phyloP scores from a whole-genome alignment of 768 basidiomycete genomes.

The Suillus clintonianus region DNA sequence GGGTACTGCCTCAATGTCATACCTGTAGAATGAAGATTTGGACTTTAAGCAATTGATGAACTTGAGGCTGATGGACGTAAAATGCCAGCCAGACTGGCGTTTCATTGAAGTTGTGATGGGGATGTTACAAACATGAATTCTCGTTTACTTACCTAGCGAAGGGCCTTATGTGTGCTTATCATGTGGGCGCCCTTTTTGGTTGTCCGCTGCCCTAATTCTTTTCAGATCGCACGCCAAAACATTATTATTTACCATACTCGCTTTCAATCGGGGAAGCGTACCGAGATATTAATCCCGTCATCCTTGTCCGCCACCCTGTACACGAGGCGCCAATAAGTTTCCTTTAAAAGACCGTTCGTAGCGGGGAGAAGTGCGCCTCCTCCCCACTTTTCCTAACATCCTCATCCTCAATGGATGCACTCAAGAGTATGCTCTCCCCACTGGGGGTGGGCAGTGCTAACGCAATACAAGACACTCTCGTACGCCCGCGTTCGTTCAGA shows the following conservation, averaged over 20 bases:
- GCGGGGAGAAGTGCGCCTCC: conserved; percentile 33
- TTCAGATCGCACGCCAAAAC: conserved; percentile 21
- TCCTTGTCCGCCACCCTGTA: conserved; percentile 29
- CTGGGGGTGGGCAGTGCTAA: conserved; percentile 59
- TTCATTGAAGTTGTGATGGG: conserved; percentile 1
- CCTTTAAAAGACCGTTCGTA: conserved; percentile 41
- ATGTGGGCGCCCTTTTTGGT: conserved; percentile 19
- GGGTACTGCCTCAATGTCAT: background rate
- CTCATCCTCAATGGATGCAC: conserved; percentile 54
- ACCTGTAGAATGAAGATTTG: background rate
- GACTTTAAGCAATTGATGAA: background rate
- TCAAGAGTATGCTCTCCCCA: conserved; percentile 74
- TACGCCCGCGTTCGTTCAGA: conserved; percentile 34
- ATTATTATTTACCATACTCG: conserved; percentile 18
- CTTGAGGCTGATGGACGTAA: conserved; percentile 7
- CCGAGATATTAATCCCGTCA: conserved; percentile 34
- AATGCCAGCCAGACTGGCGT: background rate
- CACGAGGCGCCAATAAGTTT: conserved; percentile 34
- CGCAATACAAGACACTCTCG: conserved; percentile 79
- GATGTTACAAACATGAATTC: background rate
- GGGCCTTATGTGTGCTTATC: conserved; percentile 6
- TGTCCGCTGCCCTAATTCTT: conserved; percentile 12
- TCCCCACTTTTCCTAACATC: conserved; percentile 25
- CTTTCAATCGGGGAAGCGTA: conserved; percentile 26
- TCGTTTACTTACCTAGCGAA: background rate